Evolutionary conservation across 768 basidiomycete species (phyloP).

Genomic region (Lentinula aciculospora): DNA sequence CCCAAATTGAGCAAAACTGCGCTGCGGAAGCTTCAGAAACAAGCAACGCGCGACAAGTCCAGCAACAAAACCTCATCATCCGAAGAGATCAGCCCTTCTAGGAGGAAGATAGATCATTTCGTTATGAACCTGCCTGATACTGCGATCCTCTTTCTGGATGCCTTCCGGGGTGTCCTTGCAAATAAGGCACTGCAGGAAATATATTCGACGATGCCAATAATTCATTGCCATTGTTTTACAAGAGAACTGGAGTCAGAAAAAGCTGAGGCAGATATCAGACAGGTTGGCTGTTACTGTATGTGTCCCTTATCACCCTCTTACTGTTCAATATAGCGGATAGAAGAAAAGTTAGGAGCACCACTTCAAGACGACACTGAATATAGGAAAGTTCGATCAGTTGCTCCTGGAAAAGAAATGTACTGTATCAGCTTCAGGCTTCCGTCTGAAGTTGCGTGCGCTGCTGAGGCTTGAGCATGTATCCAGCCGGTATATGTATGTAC

Average conservation of each 20-base stretch:
- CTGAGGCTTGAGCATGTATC: conserved; percentile 3
- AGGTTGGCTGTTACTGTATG: conserved; percentile 44
- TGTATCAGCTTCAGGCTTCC: conserved; percentile 86
- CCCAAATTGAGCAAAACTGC: conserved; percentile 42
- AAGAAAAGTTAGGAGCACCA: conserved; percentile 51
- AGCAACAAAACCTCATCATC: not conserved
- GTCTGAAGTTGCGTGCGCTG: conserved; percentile 28
- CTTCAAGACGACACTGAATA: conserved; percentile 47
- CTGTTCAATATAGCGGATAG: conserved; percentile 54
- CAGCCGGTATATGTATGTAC: not conserved
- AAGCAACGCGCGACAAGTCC: not conserved
- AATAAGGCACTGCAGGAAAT: conserved; percentile 36
- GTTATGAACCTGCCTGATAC: conserved; percentile 98
- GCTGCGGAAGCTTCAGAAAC: conserved; percentile 29
- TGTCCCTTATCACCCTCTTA: conserved; percentile 9
- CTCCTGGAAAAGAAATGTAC: conserved; percentile 97
- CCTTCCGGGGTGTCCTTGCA: conserved; percentile 71
- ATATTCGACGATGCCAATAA: conserved; percentile 69
- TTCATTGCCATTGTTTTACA: conserved; percentile 97
- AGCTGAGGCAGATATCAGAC: conserved; percentile 73
- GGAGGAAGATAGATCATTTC: conserved; percentile 71
- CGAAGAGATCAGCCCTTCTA: conserved; percentile 19
- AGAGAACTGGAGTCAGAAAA: conserved; percentile 64
- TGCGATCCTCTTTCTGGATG: conserved; percentile 85
- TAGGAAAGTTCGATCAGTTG: conserved; percentile 86